Conservation (phyloP, 2,329 filamentous ascomycete genomes). For the Xylaria multiplex region DNA sequence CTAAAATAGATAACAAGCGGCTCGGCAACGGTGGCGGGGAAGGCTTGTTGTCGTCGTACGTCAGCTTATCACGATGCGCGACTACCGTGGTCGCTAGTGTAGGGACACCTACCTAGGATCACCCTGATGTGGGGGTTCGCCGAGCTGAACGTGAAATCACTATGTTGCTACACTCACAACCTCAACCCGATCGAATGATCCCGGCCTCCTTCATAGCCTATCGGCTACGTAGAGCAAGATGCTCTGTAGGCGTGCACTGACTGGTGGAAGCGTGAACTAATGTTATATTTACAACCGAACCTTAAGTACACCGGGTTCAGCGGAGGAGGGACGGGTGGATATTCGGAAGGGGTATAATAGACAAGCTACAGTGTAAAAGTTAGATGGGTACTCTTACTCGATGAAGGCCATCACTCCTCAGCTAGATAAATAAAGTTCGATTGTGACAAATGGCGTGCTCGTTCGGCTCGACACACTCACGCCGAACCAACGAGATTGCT, state of each 20-base stretch:
- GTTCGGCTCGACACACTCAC: constrained; percentile 11
- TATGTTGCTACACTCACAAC: not conserved
- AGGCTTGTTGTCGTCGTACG: constrained; percentile 11
- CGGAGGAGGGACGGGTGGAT: not conserved
- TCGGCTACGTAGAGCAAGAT: not conserved
- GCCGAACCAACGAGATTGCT: constrained; percentile 32
- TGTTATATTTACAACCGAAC: not conserved
- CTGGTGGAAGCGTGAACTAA: not conserved
- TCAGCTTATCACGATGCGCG: constrained; percentile 24
- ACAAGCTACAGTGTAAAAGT: not conserved
- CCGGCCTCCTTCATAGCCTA: no score
- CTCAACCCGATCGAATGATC: no score
- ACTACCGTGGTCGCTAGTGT: constrained; percentile 1
- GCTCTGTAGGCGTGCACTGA: not conserved
- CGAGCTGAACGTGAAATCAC: constrained; percentile 15
- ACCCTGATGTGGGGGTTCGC: constrained; percentile 19
- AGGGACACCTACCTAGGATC: constrained; percentile 5
- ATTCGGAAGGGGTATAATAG: not conserved
- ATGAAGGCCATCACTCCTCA: not conserved
- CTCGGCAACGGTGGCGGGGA: constrained; percentile 23
- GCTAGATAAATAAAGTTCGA: not conserved
- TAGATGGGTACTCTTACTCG: not conserved
- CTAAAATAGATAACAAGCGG: not conserved
- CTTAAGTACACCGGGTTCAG: not conserved
- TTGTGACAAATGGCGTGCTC: not conserved